These are phyloP conservation scores for Fusarium irregulare DNA, from an alignment of 2,329 filamentous ascomycete species.

Conservation along the genomic window DNA sequence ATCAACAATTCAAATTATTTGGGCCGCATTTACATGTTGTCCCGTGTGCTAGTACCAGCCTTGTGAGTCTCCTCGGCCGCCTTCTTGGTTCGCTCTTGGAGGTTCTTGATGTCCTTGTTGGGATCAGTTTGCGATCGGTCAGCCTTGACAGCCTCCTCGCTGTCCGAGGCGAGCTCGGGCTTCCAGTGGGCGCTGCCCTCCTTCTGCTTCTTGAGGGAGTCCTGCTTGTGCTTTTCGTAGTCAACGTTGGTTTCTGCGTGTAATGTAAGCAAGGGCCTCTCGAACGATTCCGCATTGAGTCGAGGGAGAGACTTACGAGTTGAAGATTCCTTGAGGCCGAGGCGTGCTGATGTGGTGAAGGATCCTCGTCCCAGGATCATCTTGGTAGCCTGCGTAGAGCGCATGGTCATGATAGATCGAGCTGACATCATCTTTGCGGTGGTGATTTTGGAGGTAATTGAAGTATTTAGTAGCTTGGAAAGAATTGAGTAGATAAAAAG, in stretches of 20 bases:
- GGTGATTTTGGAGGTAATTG: background rate
- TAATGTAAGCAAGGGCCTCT: constrained; percentile 1
- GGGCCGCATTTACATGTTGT: constrained; percentile 52
- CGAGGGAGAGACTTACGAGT: constrained; percentile 45
- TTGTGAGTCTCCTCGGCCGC: constrained; percentile 60
- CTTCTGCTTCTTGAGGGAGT: constrained; percentile 74
- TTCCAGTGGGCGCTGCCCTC: constrained; percentile 80
- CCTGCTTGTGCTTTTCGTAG: constrained; percentile 69
- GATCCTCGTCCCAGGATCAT: constrained; percentile 44
- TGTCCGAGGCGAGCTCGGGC: constrained; percentile 79
- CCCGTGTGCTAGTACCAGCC: constrained; percentile 61
- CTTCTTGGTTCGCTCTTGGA: constrained; percentile 71
- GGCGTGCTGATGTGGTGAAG: constrained; percentile 43
- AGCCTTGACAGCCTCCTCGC: constrained; percentile 80
- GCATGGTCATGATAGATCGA: constrained; percentile 40
- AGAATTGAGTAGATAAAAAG: background rate
- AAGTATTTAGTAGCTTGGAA: background rate
- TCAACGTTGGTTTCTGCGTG: constrained; percentile 52
- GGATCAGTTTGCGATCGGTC: constrained; percentile 59
- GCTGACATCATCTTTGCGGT: constrained; percentile 41
- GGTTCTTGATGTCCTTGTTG: constrained; percentile 56
- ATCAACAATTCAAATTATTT: background rate
- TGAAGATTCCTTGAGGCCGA: constrained; percentile 54
- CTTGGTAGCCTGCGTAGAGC: constrained; percentile 33
- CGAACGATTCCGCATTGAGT: background rate